phyloP scores from a whole-genome alignment of 2,329 filamentous ascomycete species.

The Pyrenochaeta sp. region DNA sequence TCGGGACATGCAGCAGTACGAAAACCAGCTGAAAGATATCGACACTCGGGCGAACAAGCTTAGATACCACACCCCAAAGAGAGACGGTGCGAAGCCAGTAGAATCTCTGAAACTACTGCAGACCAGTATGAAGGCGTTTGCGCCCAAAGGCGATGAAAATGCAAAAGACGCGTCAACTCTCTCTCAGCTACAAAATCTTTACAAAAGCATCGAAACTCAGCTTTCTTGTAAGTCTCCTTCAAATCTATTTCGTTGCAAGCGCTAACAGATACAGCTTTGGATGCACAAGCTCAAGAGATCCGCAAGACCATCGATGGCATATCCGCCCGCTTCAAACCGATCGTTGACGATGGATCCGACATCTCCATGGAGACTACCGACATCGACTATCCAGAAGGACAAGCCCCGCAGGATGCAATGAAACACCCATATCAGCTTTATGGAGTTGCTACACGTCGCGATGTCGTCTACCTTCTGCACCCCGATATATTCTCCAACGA shows the following conservation, averaged over 20 bases:
- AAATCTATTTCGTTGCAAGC: neutral
- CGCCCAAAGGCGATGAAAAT: slow-evolving; percentile 22
- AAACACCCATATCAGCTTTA: slow-evolving; percentile 61
- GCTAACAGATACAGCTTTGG: slow-evolving; percentile 48
- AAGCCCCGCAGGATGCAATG: slow-evolving; percentile 31
- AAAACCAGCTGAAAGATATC: slow-evolving; percentile 39
- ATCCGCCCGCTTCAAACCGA: slow-evolving; percentile 56
- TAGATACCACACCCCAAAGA: slow-evolving; percentile 40
- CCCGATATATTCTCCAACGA: slow-evolving; percentile 34
- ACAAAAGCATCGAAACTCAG: slow-evolving; percentile 42
- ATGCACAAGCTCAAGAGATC: slow-evolving; percentile 51
- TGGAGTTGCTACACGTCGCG: slow-evolving; percentile 65
- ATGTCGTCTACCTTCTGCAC: slow-evolving; percentile 64
- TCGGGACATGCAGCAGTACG: slow-evolving; percentile 44
- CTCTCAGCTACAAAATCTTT: slow-evolving; percentile 36
- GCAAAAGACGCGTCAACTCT: slow-evolving; percentile 30
- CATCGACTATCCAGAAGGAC: slow-evolving; percentile 22
- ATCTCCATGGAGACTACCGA: slow-evolving; percentile 35
- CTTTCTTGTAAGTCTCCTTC: slow-evolving; percentile 31
- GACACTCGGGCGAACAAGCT: slow-evolving; percentile 46
- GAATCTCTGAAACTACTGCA: slow-evolving; percentile 50
- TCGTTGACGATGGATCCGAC: slow-evolving; percentile 44
- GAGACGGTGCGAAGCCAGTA: slow-evolving; percentile 35
- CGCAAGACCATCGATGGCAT: slow-evolving; percentile 52
- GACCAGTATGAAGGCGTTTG: slow-evolving; percentile 46